Evolutionary conservation across 2,329 filamentous ascomycete genomes (phyloP).

Genomic region (Shiraia bambusicola): DNA sequence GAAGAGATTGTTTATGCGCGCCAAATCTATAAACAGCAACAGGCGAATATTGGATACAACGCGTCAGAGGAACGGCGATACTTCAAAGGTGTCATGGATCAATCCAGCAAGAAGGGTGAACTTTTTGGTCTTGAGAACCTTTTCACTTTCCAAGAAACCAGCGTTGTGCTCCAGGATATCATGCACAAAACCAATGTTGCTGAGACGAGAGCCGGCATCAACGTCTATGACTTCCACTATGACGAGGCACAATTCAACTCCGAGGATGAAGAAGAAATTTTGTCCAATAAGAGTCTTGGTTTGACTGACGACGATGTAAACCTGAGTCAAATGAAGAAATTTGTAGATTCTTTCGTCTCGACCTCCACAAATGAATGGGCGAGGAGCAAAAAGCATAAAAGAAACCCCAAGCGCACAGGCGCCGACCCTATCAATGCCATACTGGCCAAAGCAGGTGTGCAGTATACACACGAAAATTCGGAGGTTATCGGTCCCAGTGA

Average conservation of each 20-base stretch:
- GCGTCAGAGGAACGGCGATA: slow-evolving; percentile 90
- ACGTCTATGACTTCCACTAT: slow-evolving; percentile 71
- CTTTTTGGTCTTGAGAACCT: slow-evolving; percentile 90
- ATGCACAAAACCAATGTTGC: slow-evolving; percentile 98
- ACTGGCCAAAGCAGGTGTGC: slow-evolving; percentile 80
- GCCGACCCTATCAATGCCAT: slow-evolving; percentile 84
- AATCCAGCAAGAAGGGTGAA: slow-evolving; percentile 80
- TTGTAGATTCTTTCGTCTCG: slow-evolving; percentile 37
- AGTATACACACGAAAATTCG: slow-evolving; percentile 95
- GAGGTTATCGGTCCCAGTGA: slow-evolving; percentile 92
- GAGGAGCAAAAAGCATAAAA: slow-evolving; percentile 33
- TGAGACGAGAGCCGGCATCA: slow-evolving; percentile 83
- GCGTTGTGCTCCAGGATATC: slow-evolving; percentile 85
- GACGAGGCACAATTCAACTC: slow-evolving; percentile 32
- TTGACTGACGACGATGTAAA: slow-evolving; percentile 32
- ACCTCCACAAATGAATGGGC: slow-evolving; percentile 3
- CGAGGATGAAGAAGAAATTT: slow-evolving; percentile 26
- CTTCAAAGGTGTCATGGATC: slow-evolving; percentile 90
- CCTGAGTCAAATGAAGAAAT: slow-evolving; percentile 62
- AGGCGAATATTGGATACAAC: slow-evolving; percentile 95
- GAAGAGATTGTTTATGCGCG: slow-evolving; percentile 97
- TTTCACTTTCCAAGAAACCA: slow-evolving; percentile 77
- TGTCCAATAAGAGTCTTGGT: slow-evolving; percentile 30
- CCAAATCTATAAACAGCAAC: slow-evolving; percentile 98
- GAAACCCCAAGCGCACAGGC: slow-evolving; percentile 50